Evolutionary conservation across 768 basidiomycete species (phyloP).

Genomic region (Leccinum obscurum): DNA sequence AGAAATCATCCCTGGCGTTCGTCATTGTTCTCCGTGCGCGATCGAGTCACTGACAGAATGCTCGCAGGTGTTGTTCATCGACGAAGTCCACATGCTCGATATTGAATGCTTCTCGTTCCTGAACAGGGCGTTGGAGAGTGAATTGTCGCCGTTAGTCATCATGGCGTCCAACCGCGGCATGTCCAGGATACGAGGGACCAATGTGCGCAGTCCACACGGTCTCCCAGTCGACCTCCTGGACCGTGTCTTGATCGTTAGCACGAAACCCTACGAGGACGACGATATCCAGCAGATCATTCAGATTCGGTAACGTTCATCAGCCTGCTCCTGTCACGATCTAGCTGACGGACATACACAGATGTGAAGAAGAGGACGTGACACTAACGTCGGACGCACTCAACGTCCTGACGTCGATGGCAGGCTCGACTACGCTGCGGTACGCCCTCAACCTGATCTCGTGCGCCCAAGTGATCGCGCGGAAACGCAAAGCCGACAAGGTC

Average conservation of each 20-base stretch:
- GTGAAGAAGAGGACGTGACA: conserved; percentile 94
- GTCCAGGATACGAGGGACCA: conserved; percentile 92
- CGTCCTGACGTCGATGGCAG: conserved; percentile 87
- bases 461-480: conserved; percentile 79
- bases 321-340: background rate
- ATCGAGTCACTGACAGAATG: background rate
- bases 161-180: conserved; percentile 98
- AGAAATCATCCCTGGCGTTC: conserved; percentile 92
- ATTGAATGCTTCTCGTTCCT: conserved; percentile 99
- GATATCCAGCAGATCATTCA: conserved; percentile 92
- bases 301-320: conserved; percentile 59
- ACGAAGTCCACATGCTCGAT: conserved; percentile 99
- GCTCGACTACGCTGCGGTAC: conserved; percentile 89
- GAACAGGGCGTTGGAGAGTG: conserved; percentile 92
- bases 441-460: conserved; percentile 95
- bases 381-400: conserved; percentile 69
- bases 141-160: conserved; percentile 92
- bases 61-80: conserved; percentile 90
- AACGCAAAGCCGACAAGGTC: conserved; percentile 78
- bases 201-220: conserved; percentile 92
- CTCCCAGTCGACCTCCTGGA: conserved; percentile 94
- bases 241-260: conserved; percentile 94
- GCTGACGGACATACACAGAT: conserved; percentile 42
- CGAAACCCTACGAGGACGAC: conserved; percentile 76
- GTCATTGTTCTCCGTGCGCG: conserved; percentile 26